phyloP scores from a whole-genome alignment of 805 yeast genomes.

The Lipomyces orientalis region DNA sequence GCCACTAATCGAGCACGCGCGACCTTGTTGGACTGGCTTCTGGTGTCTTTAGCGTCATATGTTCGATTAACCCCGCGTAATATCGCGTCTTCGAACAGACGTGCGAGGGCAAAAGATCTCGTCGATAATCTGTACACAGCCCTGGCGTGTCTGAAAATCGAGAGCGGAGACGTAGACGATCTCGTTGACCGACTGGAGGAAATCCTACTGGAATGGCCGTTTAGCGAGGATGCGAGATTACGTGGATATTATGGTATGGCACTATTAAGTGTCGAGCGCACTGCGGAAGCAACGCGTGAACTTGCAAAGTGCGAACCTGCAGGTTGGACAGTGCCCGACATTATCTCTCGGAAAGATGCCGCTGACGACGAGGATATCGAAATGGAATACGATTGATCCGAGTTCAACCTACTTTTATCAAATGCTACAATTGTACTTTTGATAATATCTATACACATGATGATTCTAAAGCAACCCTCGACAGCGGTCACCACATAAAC shows the following conservation, averaged over 20 bases:
- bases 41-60: constrained; percentile 18
- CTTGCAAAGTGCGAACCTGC: constrained; percentile 13
- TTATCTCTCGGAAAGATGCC: constrained; percentile 1
- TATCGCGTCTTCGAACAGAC: constrained; percentile 11
- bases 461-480: background rate
- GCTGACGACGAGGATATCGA: background rate
- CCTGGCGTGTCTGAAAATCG: constrained; percentile 8
- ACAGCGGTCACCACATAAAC: constrained; percentile 74
- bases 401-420: background rate
- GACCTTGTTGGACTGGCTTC: constrained; percentile 28
- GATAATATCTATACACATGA: background rate
- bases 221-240: constrained; percentile 27
- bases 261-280: constrained; percentile 16
- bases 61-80: constrained; percentile 10
- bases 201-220: constrained; percentile 31
- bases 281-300: constrained; percentile 18
- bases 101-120: constrained; percentile 9
- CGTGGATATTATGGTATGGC: constrained; percentile 29
- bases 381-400: background rate
- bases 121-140: constrained; percentile 20
- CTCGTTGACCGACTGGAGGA: constrained; percentile 29
- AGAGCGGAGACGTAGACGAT: constrained; percentile 9
- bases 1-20: background rate
- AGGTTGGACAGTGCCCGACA: constrained; percentile 22
- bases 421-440: constrained; percentile 2